Evolutionary conservation across 2,329 filamentous ascomycete genomes (phyloP).

Genomic region (Fusarium irregulare): DNA sequence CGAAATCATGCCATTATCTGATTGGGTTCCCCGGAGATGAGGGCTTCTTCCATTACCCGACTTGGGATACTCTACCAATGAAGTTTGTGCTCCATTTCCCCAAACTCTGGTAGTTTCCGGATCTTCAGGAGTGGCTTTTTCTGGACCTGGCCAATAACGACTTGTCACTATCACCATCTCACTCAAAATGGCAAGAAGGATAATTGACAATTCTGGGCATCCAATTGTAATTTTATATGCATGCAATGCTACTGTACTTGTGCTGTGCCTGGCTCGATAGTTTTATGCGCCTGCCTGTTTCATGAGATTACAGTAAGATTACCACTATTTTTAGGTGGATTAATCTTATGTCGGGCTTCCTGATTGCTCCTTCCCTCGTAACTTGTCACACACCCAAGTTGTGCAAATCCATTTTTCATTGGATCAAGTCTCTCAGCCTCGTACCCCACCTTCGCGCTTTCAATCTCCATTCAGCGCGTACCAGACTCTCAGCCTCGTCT

Average conservation of each 20-base stretch:
- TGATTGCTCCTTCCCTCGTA: neutral
- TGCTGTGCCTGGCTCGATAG: neutral
- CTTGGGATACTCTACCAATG: constrained; percentile 22
- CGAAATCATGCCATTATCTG: constrained; percentile 10
- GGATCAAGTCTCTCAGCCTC: constrained; percentile 29
- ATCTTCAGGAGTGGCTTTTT: constrained; percentile 44
- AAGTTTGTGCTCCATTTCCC: constrained; percentile 21
- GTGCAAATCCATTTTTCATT: constrained; percentile 14
- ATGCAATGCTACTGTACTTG: constrained; percentile 12
- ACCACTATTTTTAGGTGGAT: constrained; percentile 21
- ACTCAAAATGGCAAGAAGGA: neutral
- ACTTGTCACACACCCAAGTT: constrained; percentile 2
- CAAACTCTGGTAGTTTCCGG: constrained; percentile 42
- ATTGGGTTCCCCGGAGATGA: constrained; percentile 28
- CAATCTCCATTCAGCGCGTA: neutral
- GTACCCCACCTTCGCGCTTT: constrained; percentile 26
- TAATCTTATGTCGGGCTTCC: constrained; percentile 5
- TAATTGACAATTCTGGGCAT: constrained; percentile 1
- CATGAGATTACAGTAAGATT: constrained; percentile 12
- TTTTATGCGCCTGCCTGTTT: constrained; percentile 16
- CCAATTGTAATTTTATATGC: constrained; percentile 20
- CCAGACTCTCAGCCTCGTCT: constrained; percentile 37
- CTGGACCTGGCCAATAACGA: constrained; percentile 26
- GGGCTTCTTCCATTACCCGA: constrained; percentile 1
- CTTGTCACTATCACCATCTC: neutral